Conservation (phyloP, 2,329 filamentous ascomycete genomes). For the Uncinocarpus reesii region DNA sequence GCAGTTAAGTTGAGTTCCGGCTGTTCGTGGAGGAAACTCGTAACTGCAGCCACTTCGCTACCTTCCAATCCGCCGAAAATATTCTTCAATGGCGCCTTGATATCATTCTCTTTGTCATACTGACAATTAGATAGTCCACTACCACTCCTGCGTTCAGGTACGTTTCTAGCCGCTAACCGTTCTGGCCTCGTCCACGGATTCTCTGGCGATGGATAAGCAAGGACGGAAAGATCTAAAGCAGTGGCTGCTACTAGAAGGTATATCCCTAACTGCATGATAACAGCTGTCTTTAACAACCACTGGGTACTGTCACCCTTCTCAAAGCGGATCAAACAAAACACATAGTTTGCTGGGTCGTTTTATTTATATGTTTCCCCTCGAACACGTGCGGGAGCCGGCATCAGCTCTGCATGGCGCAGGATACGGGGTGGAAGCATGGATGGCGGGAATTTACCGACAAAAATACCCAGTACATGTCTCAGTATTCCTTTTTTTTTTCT, state of each 20-base stretch:
- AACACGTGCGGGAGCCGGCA: not conserved
- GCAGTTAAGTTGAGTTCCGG: slow-evolving; percentile 5
- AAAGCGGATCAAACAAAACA: not conserved
- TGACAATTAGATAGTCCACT: not conserved
- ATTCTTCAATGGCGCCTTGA: slow-evolving; percentile 9
- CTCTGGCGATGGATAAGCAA: slow-evolving; percentile 7
- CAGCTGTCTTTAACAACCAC: not conserved
- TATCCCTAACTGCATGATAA: slow-evolving; percentile 4
- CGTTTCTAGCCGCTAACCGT: not conserved
- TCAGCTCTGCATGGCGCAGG: not conserved
- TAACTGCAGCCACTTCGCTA: slow-evolving; percentile 6
- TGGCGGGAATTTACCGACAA: not conserved
- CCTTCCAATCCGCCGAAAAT: slow-evolving; percentile 2
- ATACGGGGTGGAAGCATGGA: not conserved
- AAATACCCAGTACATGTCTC: not conserved
- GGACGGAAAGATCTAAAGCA: slow-evolving; percentile 1
- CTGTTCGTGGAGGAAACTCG: slow-evolving; percentile 10
- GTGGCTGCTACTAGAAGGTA: slow-evolving; percentile 6
- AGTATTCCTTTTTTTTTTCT: slow-evolving; percentile 8
- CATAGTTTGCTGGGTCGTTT: not conserved
- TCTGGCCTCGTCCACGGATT: not conserved
- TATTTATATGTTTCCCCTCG: slow-evolving; percentile 2
- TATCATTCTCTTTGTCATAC: not conserved
- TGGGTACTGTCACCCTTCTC: not conserved
- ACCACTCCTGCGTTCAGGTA: not conserved